Base-by-base conservation (phyloP, 768 basidiomycete species). In the Phaffia australis region DNA sequence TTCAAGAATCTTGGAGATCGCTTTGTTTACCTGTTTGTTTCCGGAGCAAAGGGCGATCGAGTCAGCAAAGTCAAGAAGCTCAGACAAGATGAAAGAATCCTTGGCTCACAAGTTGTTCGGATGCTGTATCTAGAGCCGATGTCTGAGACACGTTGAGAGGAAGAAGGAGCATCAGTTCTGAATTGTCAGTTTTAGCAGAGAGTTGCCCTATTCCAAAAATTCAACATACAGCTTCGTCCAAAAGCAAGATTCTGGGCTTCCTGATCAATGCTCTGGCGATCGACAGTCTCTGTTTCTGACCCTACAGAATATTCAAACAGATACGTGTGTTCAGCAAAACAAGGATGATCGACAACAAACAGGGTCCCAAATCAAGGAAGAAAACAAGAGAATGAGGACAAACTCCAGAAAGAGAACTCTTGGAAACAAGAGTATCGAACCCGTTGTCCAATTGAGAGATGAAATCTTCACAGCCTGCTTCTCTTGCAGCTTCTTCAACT, bases 1-100 rank as follows among this genome's bases (percentile, higher is more conserved):
- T 30, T 69, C 60, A 47, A 69, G 61, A 35, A 69, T 69, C 49
- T 63, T 63, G 23, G 61, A 49, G 57, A 69, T 69, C 16, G 67
- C 67, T n/a, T 55, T 47, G 62, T 69, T 69, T 51, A 69, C 65
- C 56, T 66, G 58, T 23, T 48, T 19, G 35, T 23, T 42, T 21
- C 8, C 0, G 32, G 42, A 2, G 48, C 4, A 6, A 54, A 56
- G 25, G 49, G 61, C 66, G 55, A 67, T 60, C 7, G 60, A 67
- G 29, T 60, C 63, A 2, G 66, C 60, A 30, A 56, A 3, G 2
- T 16, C n/a, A 32, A 46, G 25, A 25, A 19, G 7, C 5, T 55
- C 8, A 27, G 29, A 18, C 19, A 9, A 0, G 47, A n/a, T 8
- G 23, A 21, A 63, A 2, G 23, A n/a, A 51, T 5, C 35, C 11